Evolutionary conservation across 768 basidiomycete species (phyloP).

Genomic region (Atractiella rhizophila): DNA sequence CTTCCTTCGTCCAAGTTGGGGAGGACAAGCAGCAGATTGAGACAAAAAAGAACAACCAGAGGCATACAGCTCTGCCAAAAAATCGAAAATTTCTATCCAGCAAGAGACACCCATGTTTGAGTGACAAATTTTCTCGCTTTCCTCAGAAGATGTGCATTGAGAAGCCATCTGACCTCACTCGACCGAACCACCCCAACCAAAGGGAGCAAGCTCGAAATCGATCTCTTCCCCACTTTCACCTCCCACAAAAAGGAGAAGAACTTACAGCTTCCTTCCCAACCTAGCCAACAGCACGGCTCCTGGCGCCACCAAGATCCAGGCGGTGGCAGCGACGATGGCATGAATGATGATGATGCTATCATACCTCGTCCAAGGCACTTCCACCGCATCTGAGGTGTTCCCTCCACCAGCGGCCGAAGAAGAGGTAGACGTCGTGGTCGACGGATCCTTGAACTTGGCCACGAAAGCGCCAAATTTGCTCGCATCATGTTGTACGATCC

Average conservation of each 20-base stretch:
- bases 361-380: not conserved
- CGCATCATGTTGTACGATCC: not conserved
- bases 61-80: too few species aligned
- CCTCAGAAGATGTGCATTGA: too few species aligned
- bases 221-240: too few species aligned
- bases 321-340: not conserved
- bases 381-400: not conserved
- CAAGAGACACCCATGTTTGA: too few species aligned
- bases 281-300: too few species aligned
- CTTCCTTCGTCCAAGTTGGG: too few species aligned
- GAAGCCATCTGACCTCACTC: too few species aligned
- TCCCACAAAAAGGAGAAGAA: not conserved
- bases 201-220: not conserved
- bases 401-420: too few species aligned
- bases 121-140: too few species aligned
- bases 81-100: too few species aligned
- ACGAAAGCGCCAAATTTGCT: not conserved
- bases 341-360: not conserved
- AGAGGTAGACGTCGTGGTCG: not conserved
- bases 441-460: not conserved
- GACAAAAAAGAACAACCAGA: too few species aligned
- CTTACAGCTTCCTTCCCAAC: not conserved
- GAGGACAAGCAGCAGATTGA: too few species aligned
- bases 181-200: not conserved
- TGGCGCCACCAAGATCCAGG: not conserved